These are phyloP conservation scores for Neurospora sp. DNA, from an alignment of 2,329 filamentous ascomycete species.

Conservation along the genomic window DNA sequence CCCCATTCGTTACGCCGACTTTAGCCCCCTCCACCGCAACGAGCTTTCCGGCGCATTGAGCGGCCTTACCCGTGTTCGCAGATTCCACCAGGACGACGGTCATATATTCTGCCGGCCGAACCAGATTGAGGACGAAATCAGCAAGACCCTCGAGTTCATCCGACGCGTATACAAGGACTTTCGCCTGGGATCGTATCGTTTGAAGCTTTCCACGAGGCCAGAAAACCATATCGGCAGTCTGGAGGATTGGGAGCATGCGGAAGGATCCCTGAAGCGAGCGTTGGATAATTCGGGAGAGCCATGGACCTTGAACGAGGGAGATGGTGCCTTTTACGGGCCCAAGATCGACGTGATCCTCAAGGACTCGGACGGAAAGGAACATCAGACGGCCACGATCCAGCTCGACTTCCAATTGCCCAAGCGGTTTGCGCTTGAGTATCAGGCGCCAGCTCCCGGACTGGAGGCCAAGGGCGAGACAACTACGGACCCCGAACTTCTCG, in stretches of 20 bases:
- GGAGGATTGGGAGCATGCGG: slow-evolving; percentile 59
- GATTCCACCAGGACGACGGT: slow-evolving; percentile 85
- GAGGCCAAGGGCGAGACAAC: slow-evolving; percentile 45
- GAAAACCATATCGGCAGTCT: slow-evolving; percentile 67
- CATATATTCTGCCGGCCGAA: slow-evolving; percentile 80
- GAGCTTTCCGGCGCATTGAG: slow-evolving; percentile 74
- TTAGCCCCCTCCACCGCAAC: slow-evolving; percentile 78
- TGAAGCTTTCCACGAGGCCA: slow-evolving; percentile 72
- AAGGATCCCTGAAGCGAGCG: slow-evolving; percentile 54
- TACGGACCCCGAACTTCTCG: slow-evolving; percentile 35
- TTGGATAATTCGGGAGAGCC: slow-evolving; percentile 53
- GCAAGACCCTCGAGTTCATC: slow-evolving; percentile 64
- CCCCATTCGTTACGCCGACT: slow-evolving; percentile 78
- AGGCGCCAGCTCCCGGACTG: slow-evolving; percentile 54
- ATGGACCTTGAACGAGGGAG: slow-evolving; percentile 70
- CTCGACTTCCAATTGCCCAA: slow-evolving; percentile 84
- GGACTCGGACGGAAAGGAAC: slow-evolving; percentile 74
- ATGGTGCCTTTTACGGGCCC: slow-evolving; percentile 84
- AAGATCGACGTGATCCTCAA: slow-evolving; percentile 82
- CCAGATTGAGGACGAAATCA: slow-evolving; percentile 68
- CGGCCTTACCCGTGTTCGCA: slow-evolving; percentile 71
- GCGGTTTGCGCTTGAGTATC: slow-evolving; percentile 68
- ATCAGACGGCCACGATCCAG: slow-evolving; percentile 83
- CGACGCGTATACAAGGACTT: slow-evolving; percentile 62
- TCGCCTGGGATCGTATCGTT: slow-evolving; percentile 60